Evolutionary conservation across 2,329 filamentous ascomycete genomes (phyloP).

Genomic region (Aspergillus sp.): DNA sequence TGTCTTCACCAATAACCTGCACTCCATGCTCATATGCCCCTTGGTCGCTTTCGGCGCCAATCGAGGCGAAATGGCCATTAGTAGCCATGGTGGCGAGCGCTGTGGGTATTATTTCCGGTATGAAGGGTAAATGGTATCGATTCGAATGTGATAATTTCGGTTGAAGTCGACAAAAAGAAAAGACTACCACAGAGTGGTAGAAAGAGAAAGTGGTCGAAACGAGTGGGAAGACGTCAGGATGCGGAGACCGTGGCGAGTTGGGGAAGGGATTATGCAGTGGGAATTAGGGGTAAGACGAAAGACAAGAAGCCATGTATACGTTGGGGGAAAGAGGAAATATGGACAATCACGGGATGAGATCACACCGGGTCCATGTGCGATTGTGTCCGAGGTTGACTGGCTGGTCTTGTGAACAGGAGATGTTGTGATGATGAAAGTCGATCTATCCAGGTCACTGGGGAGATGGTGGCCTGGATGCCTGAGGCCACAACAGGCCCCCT

Average conservation of each 20-base stretch:
- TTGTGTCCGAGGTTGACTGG: not conserved
- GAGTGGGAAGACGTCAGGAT: not conserved
- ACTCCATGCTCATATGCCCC: conserved; percentile 78
- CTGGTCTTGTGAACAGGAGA: not conserved
- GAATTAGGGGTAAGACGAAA: not conserved
- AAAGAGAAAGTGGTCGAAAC: not conserved
- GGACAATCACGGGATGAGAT: not conserved
- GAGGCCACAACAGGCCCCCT: too few relatives aligned
- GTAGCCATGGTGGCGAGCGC: conserved; percentile 35
- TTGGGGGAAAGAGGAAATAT: not conserved
- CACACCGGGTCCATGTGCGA: not conserved
- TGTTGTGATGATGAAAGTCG: not conserved
- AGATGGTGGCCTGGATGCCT: too few relatives aligned
- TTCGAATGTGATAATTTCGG: too few relatives aligned
- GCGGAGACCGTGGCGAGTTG: not conserved
- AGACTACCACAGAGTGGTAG: not conserved
- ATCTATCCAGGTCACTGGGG: too few relatives aligned
- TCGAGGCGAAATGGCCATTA: conserved; percentile 44
- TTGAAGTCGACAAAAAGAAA: too few relatives aligned
- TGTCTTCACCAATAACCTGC: conserved; percentile 94
- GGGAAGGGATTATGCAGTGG: not conserved
- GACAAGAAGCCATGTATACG: not conserved
- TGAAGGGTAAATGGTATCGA: not conserved
- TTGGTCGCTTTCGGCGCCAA: conserved; percentile 33
- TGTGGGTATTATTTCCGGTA: conserved; percentile 13